These are phyloP conservation scores for Peronospora belbahrii DNA, from an alignment of 352 stramenopile species.

Conservation along the genomic window DNA sequence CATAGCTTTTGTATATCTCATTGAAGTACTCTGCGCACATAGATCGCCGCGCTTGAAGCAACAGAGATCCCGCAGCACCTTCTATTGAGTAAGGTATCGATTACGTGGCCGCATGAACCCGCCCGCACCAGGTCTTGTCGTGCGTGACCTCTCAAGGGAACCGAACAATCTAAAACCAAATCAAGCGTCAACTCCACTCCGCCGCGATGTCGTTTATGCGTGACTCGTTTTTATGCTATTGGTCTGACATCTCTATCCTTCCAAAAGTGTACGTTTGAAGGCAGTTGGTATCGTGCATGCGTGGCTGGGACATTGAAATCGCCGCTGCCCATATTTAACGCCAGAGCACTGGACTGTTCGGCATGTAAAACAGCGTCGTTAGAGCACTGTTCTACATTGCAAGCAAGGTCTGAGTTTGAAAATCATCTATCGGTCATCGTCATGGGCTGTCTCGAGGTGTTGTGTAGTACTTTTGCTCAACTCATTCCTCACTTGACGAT, in stretches of 20 bases:
- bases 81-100: too few relatives aligned
- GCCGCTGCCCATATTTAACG: slow-evolving; percentile 3
- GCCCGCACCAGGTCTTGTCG: background rate
- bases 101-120: too few relatives aligned
- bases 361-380: background rate
- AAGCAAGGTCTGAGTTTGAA: background rate
- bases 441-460: slow-evolving; percentile 28
- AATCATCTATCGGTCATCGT: slow-evolving; percentile 2
- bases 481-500: background rate
- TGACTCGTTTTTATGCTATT: background rate
- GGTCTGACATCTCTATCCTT: background rate
- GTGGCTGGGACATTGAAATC: slow-evolving; percentile 10
- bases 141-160: background rate
- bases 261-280: background rate
- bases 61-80: too few relatives aligned
- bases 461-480: background rate
- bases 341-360: background rate
- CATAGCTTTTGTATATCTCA: too few relatives aligned
- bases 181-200: background rate
- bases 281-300: slow-evolving; percentile 2
- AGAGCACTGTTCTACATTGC: background rate
- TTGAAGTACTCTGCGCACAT: too few relatives aligned
- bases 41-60: too few relatives aligned
- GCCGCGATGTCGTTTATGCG: background rate
- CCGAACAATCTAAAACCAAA: background rate